These are phyloP conservation scores for Zygosaccharomyces pseudobailii DNA, from an alignment of 1,139 yeast genomes.

Conservation along the genomic window DNA sequence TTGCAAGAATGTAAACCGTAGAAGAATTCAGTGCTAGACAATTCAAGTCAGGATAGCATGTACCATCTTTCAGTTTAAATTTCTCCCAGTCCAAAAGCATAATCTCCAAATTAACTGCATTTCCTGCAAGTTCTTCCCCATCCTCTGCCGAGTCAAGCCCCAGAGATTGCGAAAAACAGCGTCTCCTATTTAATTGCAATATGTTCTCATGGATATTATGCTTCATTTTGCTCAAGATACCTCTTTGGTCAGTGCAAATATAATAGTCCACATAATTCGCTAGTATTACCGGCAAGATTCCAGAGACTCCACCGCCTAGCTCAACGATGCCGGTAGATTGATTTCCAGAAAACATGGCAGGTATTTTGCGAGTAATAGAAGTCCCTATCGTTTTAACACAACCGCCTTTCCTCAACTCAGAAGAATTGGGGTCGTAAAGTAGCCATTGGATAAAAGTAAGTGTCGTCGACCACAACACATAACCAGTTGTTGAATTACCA, in stretches of 20 bases:
- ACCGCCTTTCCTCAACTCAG: slow-evolving; percentile 17
- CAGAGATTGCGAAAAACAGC: slow-evolving; percentile 13
- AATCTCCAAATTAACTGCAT: slow-evolving; percentile 21
- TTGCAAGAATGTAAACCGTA: slow-evolving; percentile 25
- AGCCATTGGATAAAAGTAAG: slow-evolving; percentile 32
- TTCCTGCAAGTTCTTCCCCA: slow-evolving; percentile 1
- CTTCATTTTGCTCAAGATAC: slow-evolving; percentile 26
- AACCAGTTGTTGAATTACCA: slow-evolving; percentile 35
- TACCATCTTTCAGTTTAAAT: slow-evolving; percentile 11
- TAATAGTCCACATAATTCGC: slow-evolving; percentile 28
- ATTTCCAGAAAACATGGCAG: neutral
- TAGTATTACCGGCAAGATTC: slow-evolving; percentile 26
- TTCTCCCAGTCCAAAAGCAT: slow-evolving; percentile 32
- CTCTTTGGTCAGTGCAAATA: slow-evolving; percentile 33
- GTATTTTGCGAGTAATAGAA: slow-evolving; percentile 5
- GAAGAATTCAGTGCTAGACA: slow-evolving; percentile 4
- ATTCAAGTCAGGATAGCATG: slow-evolving; percentile 8
- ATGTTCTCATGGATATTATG: slow-evolving; percentile 25
- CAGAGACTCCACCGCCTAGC: slow-evolving; percentile 32
- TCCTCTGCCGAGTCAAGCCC: neutral
- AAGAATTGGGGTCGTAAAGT: slow-evolving; percentile 22
- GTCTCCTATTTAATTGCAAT: slow-evolving; percentile 21
- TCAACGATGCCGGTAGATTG: slow-evolving; percentile 24
- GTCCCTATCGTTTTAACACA: slow-evolving; percentile 4
- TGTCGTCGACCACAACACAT: slow-evolving; percentile 34